These are phyloP conservation scores for Yamadazyma blattariae DNA, from an alignment of 1,139 yeast species.

Conservation along the genomic window DNA sequence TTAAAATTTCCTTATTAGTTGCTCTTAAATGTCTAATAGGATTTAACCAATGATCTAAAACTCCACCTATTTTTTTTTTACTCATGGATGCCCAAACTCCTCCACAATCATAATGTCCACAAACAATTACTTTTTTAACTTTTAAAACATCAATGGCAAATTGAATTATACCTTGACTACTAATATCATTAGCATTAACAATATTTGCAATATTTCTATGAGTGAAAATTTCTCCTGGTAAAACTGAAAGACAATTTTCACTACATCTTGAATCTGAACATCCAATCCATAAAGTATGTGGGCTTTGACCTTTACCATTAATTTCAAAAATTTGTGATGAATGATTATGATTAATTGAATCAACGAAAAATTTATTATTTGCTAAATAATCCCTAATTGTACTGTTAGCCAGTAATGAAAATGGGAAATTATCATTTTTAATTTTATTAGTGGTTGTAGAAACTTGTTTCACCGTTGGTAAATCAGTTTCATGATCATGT, in stretches of 20 bases:
- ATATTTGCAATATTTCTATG: conserved; percentile 91
- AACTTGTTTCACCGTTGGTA: conserved; percentile 12
- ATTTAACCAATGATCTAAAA: conserved; percentile 74
- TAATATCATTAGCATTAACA: conserved; percentile 67
- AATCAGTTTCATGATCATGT: conserved; percentile 39
- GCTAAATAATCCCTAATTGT: conserved; percentile 60
- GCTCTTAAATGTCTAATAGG: conserved; percentile 72
- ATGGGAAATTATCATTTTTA: conserved; percentile 39
- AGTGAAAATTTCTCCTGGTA: conserved; percentile 95
- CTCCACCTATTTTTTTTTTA: conserved; percentile 68
- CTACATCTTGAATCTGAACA: conserved; percentile 94
- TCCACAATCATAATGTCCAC: conserved; percentile 99
- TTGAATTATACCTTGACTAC: conserved; percentile 81
- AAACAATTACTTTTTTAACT: conserved; percentile 79
- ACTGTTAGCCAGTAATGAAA: conserved; percentile 56
- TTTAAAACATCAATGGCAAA: conserved; percentile 86
- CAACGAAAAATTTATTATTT: conserved; percentile 69
- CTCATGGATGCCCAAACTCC: conserved; percentile 88
- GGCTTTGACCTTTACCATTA: conserved; percentile 84
- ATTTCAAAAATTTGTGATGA: conserved; percentile 62
- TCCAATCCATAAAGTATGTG: conserved; percentile 94
- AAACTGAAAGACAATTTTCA: conserved; percentile 71
- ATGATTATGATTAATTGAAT: conserved; percentile 53
- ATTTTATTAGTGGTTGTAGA: conserved; percentile 7
- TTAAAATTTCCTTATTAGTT: conserved; percentile 47